A percentile compares a stretch with the other conserved stretches of the same genome.
These are phyloP conservation scores for Oehlia diaphana DNA, from an alignment of 192 early-diverging fungal species.

Conservation along the genomic window DNA sequence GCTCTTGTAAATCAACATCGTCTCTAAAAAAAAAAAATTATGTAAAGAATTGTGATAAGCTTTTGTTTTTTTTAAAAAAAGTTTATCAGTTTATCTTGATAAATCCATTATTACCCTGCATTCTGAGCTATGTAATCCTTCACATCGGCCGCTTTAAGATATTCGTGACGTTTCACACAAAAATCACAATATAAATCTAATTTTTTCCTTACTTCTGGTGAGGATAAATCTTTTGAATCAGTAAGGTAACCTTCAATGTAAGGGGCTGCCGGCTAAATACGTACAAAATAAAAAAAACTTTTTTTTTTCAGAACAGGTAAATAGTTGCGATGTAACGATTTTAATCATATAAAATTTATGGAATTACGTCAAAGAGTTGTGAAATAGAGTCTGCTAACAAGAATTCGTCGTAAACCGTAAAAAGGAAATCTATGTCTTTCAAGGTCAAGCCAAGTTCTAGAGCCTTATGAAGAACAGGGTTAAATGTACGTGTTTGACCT, in stretches of 20 bases:
- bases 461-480: conserved; percentile 21
- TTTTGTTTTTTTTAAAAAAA: neutral
- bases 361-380: conserved; percentile 22
- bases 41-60: neutral
- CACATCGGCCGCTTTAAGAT: conserved; percentile 21
- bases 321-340: neutral
- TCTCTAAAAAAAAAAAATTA: neutral
- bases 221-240: neutral
- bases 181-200: conserved; percentile 30
- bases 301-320: neutral
- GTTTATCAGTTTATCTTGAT: neutral
- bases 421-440: conserved; percentile 25
- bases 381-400: conserved; percentile 11
- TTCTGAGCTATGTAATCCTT: conserved; percentile 22
- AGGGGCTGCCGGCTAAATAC: conserved; percentile 16
- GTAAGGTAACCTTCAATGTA: conserved; percentile 27
- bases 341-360: neutral
- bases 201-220: conserved; percentile 11
- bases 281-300: neutral
- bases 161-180: conserved; percentile 9
- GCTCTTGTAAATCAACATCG: neutral
- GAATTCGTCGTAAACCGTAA: conserved; percentile 29
- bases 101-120: conserved; percentile 1
- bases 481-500: neutral
- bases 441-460: conserved; percentile 8